Conservation (phyloP, 2,329 filamentous ascomycete species). For the Alternaria alternata region DNA sequence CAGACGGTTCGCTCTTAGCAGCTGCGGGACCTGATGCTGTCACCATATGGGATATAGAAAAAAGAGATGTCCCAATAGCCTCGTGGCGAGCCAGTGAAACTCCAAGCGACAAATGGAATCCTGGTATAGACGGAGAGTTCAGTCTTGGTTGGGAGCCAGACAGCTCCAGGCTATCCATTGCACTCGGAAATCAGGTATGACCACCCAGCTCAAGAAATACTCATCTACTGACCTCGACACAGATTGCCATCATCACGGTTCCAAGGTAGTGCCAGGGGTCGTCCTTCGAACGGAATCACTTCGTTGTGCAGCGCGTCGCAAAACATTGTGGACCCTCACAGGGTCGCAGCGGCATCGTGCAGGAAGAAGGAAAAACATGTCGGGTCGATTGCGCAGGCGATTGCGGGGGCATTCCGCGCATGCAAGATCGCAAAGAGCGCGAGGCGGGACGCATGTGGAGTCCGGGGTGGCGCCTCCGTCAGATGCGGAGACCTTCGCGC, state of each 20-base stretch:
- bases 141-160: conserved; percentile 52
- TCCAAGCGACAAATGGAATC: conserved; percentile 41
- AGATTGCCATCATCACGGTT: conserved; percentile 49
- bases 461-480: conserved; percentile 20
- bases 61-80: conserved; percentile 45
- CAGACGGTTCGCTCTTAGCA: conserved; percentile 54
- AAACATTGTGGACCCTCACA: background rate
- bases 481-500: conserved; percentile 25
- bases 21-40: conserved; percentile 55
- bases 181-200: conserved; percentile 50
- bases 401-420: conserved; percentile 13
- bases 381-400: conserved; percentile 1
- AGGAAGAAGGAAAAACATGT: background rate
- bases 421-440: conserved; percentile 23
- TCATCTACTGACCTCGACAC: conserved; percentile 13
- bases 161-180: conserved; percentile 48
- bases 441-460: conserved; percentile 33
- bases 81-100: conserved; percentile 45
- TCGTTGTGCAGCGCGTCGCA: background rate
- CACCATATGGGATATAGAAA: conserved; percentile 55
- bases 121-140: conserved; percentile 44
- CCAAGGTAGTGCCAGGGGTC: conserved; percentile 30
- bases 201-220: background rate
- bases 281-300: background rate
- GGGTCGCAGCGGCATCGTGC: background rate